phyloP scores from a whole-genome alignment of 1,139 yeast species.

The Geotrichum restrictum region DNA sequence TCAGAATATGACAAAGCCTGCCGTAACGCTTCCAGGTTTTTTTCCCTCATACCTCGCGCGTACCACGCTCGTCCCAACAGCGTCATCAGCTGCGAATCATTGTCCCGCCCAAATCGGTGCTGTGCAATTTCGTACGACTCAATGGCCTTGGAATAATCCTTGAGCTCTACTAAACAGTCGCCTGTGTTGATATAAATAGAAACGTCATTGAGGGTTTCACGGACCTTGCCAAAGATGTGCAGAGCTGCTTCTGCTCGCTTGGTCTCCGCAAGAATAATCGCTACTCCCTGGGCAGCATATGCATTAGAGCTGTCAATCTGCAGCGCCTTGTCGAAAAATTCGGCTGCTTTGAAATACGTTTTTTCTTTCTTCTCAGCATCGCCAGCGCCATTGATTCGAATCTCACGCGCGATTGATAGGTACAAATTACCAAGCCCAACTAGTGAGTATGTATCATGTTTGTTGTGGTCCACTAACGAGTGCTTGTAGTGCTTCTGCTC shows the following conservation, averaged over 20 bases:
- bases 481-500: slow-evolving; percentile 82
- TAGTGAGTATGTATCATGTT: slow-evolving; percentile 83
- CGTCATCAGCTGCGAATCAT: slow-evolving; percentile 62
- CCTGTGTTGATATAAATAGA: slow-evolving; percentile 84
- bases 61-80: slow-evolving; percentile 90
- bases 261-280: slow-evolving; percentile 86
- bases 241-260: slow-evolving; percentile 73
- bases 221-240: slow-evolving; percentile 79
- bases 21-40: slow-evolving; percentile 54
- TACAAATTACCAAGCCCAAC: slow-evolving; percentile 88
- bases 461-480: slow-evolving; percentile 72
- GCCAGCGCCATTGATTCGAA: slow-evolving; percentile 50
- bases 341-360: slow-evolving; percentile 82
- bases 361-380: slow-evolving; percentile 66
- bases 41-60: slow-evolving; percentile 69
- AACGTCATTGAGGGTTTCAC: slow-evolving; percentile 83
- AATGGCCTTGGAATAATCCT: slow-evolving; percentile 79
- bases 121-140: slow-evolving; percentile 84
- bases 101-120: slow-evolving; percentile 58
- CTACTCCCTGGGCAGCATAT: slow-evolving; percentile 97
- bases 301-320: slow-evolving; percentile 81
- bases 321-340: slow-evolving; percentile 81
- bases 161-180: slow-evolving; percentile 77
- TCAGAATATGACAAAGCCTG: slow-evolving; percentile 62
- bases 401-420: slow-evolving; percentile 75